Conservation (phyloP, 2,329 filamentous ascomycete species). For the Fusarium domesticum region DNA sequence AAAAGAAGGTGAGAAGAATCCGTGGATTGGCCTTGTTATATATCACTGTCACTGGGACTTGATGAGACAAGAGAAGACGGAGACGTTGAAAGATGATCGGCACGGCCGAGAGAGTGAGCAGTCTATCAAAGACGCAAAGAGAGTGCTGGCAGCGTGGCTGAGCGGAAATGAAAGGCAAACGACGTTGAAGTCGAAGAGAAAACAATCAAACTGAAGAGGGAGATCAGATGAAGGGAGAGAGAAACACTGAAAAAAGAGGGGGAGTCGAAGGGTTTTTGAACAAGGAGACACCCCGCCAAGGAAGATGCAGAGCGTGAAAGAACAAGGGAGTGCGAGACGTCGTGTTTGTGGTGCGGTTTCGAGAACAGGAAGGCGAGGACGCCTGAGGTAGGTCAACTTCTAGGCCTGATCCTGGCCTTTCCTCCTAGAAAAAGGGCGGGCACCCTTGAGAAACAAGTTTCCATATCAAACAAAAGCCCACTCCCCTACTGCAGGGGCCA, state of each 20-base stretch:
- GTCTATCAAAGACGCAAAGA: slow-evolving; percentile 54
- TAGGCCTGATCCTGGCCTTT: background rate
- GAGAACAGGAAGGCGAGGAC: background rate
- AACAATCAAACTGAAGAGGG: slow-evolving; percentile 14
- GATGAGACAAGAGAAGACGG: slow-evolving; percentile 17
- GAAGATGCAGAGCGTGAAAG: slow-evolving; percentile 1
- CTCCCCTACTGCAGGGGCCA: slow-evolving; percentile 21
- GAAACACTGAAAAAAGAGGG: slow-evolving; percentile 18
- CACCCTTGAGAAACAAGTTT: slow-evolving; percentile 1
- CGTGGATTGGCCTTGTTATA: slow-evolving; percentile 7
- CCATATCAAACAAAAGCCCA: slow-evolving; percentile 6
- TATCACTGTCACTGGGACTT: slow-evolving; percentile 17
- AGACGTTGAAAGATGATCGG: slow-evolving; percentile 27
- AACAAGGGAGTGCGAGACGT: background rate
- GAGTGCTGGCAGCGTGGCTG: slow-evolving; percentile 37
- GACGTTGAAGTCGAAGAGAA: slow-evolving; percentile 24
- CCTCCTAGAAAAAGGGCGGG: slow-evolving; percentile 7
- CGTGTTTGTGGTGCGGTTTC: slow-evolving; percentile 3
- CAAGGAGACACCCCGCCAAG: slow-evolving; percentile 13
- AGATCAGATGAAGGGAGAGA: slow-evolving; percentile 25
- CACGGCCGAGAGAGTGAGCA: slow-evolving; percentile 38
- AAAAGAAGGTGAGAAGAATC: slow-evolving; percentile 17
- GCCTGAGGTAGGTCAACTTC: too few relatives aligned
- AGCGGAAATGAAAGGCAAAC: slow-evolving; percentile 29
- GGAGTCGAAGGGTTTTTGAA: slow-evolving; percentile 23